A percentile compares a stretch with the other conserved stretches of the same genome.
Conservation (phyloP, 441 rosid genomes). For the Biscutella laevigata region DNA sequence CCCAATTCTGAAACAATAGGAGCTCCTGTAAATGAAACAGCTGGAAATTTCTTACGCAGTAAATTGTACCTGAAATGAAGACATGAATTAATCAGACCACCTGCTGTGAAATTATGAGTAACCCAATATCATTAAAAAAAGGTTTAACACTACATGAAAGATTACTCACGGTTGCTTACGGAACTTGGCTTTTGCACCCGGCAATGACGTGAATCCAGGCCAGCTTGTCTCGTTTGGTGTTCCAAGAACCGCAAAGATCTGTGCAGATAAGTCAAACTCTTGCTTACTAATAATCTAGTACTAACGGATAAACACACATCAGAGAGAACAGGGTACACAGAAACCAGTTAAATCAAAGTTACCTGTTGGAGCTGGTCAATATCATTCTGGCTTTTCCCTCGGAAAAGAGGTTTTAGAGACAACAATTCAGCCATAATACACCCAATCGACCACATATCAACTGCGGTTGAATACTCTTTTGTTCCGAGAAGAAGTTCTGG, state of each 20-base stretch:
- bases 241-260: conserved; percentile 74
- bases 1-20: conserved; percentile 69
- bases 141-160: neutral
- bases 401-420: conserved; percentile 56
- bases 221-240: conserved; percentile 59
- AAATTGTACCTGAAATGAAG: conserved; percentile 42
- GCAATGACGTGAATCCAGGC: conserved; percentile 58
- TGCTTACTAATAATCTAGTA: too few species aligned
- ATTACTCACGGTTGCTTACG: conserved; percentile 52
- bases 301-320: neutral
- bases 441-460: conserved; percentile 95
- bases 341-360: conserved; percentile 7
- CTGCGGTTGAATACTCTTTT: conserved; percentile 71
- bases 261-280: conserved; percentile 7
- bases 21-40: conserved; percentile 58
- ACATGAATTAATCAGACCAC: neutral
- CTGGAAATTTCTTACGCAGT: conserved; percentile 74
- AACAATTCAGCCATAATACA: conserved; percentile 88
- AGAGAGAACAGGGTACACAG: neutral
- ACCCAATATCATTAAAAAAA: neutral
- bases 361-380: conserved; percentile 69
- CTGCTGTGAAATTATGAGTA: neutral
- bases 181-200: conserved; percentile 62
- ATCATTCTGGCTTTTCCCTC: conserved; percentile 47
- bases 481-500: conserved; percentile 81